A percentile compares a stretch with the other conserved stretches of the same genome.
Evolutionary conservation across 805 yeast genomes (phyloP).

Genomic region (Hermanozyma aechmeae): DNA sequence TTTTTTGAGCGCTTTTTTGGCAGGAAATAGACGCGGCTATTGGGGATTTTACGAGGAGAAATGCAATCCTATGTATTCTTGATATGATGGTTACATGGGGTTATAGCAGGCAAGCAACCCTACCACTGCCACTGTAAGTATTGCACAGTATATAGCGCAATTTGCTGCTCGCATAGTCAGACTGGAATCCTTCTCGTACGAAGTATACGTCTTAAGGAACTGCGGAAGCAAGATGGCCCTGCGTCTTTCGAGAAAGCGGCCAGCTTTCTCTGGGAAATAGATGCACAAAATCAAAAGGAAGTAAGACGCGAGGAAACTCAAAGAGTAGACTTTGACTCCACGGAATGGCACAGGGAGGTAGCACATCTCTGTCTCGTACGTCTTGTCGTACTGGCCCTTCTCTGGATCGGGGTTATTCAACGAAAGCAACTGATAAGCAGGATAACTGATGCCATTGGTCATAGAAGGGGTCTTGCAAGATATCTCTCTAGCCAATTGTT

Average conservation of each 20-base stretch:
- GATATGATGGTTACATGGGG: too few relatives aligned
- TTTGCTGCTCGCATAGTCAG: too few relatives aligned
- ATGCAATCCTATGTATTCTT: too few relatives aligned
- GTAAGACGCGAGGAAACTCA: constrained; percentile 4
- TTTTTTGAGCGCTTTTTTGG: constrained; percentile 38
- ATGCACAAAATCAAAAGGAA: constrained; percentile 5
- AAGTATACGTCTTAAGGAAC: too few relatives aligned
- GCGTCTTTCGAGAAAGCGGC: too few relatives aligned
- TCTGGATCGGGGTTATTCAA: constrained; percentile 38
- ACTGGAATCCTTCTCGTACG: too few relatives aligned
- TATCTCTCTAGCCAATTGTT: constrained; percentile 50
- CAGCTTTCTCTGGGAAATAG: background rate
- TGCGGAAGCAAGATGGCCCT: too few relatives aligned
- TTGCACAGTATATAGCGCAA: too few relatives aligned
- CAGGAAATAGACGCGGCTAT: constrained; percentile 12
- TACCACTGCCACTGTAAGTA: too few relatives aligned
- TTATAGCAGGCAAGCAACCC: too few relatives aligned
- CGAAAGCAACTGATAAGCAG: constrained; percentile 81
- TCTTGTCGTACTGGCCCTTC: constrained; percentile 2
- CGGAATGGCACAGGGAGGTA: constrained; percentile 47
- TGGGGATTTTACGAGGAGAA: constrained; percentile 3
- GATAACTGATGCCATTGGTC: constrained; percentile 83
- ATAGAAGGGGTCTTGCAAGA: constrained; percentile 85
- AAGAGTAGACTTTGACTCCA: constrained; percentile 9
- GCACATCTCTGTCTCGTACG: constrained; percentile 40